Percentiles rank a stretch among this genome's conserved stretches.
Evolutionary conservation across 2,329 filamentous ascomycete species (phyloP).

Genomic region (Paracoccidioides lutzii): DNA sequence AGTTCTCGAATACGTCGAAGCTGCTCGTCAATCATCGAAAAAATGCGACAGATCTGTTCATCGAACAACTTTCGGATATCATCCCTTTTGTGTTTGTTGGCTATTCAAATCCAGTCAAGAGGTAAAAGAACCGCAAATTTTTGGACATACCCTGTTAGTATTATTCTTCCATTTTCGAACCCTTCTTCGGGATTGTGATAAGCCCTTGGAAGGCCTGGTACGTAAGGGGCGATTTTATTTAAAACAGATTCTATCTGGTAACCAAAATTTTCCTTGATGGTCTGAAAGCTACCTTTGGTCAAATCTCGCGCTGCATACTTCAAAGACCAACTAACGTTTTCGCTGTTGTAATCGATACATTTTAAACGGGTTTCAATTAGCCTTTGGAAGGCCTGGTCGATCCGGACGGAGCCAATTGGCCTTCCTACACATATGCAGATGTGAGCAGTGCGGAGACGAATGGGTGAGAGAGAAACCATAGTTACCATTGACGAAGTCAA

Average conservation of each 20-base stretch:
- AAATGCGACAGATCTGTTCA: neutral
- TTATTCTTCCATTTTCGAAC: neutral
- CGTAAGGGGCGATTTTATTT: no score
- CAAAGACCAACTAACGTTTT: neutral
- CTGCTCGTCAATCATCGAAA: conserved; percentile 1
- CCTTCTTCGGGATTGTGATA: neutral
- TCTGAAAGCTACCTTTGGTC: neutral
- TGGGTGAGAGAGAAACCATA: neutral
- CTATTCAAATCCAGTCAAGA: neutral
- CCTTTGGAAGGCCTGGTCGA: conserved; percentile 2
- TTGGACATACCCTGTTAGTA: neutral
- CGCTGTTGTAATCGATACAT: neutral
- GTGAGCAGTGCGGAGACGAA: neutral
- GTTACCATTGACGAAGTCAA: conserved; percentile 1
- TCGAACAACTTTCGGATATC: conserved; percentile 1
- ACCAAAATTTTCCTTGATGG: neutral
- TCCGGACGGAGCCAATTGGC: conserved; percentile 2
- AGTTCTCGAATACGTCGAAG: neutral
- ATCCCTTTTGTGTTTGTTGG: neutral
- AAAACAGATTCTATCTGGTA: neutral
- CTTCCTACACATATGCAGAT: neutral
- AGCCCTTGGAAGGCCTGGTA: neutral
- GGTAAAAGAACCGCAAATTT: neutral
- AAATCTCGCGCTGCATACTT: neutral
- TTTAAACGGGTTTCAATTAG: neutral